Base-by-base conservation (phyloP, 2,329 filamentous ascomycete genomes). In the Cryphonectria radicalis region DNA sequence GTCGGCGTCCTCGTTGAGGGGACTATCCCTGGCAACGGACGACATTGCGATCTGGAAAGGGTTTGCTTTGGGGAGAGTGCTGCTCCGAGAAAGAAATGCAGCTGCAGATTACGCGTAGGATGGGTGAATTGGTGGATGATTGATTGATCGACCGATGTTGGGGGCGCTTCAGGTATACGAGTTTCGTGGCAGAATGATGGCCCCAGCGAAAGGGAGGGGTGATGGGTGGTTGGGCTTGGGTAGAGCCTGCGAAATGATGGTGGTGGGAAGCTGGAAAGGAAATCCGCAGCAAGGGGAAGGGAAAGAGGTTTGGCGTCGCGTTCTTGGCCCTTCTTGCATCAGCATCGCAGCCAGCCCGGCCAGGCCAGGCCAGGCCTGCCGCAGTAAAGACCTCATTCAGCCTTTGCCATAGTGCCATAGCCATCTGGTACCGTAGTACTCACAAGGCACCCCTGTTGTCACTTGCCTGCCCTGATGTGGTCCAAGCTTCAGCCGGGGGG, bases 21-120 rank as follows among this genome's bases (percentile, higher is more conserved):
- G 59, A 42, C 57, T 55, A 32, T 60, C 69, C 66, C 70, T 71
- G 46, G 66, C 68, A 25, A 42, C 65, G 63, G 72, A 67, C n/a
- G 69, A 69, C 64, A 67, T 65, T 32, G 25, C 43, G 32, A 17
- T 17, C 3, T 43, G 13, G 19, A 42, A 42, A 40, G 25, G 25
- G 14, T 63, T 63, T 50, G 42, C 43, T 32, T 13, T 63, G 17
- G 50, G 3, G 37, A 40, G 37, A 40, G 40, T 17, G 53, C 37
- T 25, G 65, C 53, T 32, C 46, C 28, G 66, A 13, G 2, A 43
- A 32, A 28, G 25, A 57, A 37, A 32, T 59, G 32, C 3, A 40
- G 40, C 53, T 55, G 43, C n/a, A 55, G 6, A n/a, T 28, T 19
- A 13, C 14, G 55, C 2, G 25, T 28, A 13, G 53, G n/a, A 3